Conservation (phyloP, 345 rosid species). For the Rhodamnia argentea region DNA sequence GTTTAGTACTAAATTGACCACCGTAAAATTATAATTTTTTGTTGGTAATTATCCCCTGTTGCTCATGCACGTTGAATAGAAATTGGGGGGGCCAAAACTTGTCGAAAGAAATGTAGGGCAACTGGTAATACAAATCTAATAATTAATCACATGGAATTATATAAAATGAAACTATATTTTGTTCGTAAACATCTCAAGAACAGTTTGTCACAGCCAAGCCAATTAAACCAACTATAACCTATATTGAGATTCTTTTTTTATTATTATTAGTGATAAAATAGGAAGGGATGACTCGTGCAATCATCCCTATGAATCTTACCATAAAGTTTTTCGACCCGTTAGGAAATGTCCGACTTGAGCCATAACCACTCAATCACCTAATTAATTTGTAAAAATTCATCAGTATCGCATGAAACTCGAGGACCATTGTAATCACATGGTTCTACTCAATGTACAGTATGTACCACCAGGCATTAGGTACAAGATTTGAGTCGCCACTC, state of each 20-base stretch:
- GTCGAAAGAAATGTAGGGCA: neutral
- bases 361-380: neutral
- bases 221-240: neutral
- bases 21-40: neutral
- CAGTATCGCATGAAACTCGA: neutral
- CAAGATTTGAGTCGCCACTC: too few relatives aligned
- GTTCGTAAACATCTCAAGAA: neutral
- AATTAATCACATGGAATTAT: neutral
- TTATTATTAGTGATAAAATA: neutral
- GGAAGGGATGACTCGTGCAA: neutral
- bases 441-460: neutral
- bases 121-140: neutral
- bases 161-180: neutral
- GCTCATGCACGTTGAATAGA: neutral
- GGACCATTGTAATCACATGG: neutral
- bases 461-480: too few relatives aligned
- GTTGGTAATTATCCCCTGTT: accelerated
- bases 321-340: neutral
- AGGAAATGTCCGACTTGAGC: neutral
- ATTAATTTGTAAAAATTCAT: neutral
- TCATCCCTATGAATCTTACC: neutral
- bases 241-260: neutral
- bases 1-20: neutral
- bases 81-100: neutral
- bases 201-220: neutral